A percentile compares a stretch with the other conserved stretches of the same genome.
Evolutionary conservation across 495 filamentous ascomycete genomes (phyloP).

Genomic region (Thermothielavioides terrestris): DNA sequence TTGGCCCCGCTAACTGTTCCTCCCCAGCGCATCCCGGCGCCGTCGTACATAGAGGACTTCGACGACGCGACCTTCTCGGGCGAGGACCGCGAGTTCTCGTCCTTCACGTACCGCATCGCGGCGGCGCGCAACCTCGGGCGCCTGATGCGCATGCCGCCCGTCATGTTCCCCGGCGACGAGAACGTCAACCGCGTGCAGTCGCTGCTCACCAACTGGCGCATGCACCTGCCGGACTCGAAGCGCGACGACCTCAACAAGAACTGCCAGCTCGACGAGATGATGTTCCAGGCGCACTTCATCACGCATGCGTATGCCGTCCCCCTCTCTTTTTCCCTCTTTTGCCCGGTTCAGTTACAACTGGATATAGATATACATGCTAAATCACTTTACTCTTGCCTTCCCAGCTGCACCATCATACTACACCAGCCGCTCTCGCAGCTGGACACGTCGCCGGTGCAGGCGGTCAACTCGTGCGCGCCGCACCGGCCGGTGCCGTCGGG

Average conservation of each 20-base stretch:
- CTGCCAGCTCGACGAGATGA: slow-evolving; percentile 72
- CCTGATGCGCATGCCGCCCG: slow-evolving; percentile 51
- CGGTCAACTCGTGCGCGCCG: slow-evolving; percentile 51
- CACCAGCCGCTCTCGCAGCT: slow-evolving; percentile 61
- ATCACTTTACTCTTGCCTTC: too few relatives aligned
- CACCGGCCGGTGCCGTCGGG: slow-evolving; percentile 45
- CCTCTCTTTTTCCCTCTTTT: neutral
- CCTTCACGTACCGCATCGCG: slow-evolving; percentile 69
- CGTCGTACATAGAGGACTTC: slow-evolving; percentile 59
- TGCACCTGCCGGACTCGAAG: slow-evolving; percentile 73
- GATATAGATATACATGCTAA: too few relatives aligned
- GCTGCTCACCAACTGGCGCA: slow-evolving; percentile 70
- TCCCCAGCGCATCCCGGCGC: slow-evolving; percentile 51
- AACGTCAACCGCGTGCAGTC: slow-evolving; percentile 55
- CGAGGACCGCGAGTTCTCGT: slow-evolving; percentile 61
- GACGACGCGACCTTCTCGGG: slow-evolving; percentile 57
- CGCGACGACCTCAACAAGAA: slow-evolving; percentile 58
- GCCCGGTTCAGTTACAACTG: neutral
- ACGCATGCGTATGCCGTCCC: slow-evolving; percentile 47
- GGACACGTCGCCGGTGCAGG: slow-evolving; percentile 44
- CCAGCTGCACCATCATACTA: slow-evolving; percentile 55
- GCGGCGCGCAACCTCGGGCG: slow-evolving; percentile 65
- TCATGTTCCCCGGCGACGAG: slow-evolving; percentile 37
- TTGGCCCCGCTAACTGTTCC: neutral
- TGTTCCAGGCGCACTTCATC: slow-evolving; percentile 87